These are phyloP conservation scores for Aureobasidium leucospermi DNA, from an alignment of 2,329 filamentous ascomycete species.

Conservation along the genomic window DNA sequence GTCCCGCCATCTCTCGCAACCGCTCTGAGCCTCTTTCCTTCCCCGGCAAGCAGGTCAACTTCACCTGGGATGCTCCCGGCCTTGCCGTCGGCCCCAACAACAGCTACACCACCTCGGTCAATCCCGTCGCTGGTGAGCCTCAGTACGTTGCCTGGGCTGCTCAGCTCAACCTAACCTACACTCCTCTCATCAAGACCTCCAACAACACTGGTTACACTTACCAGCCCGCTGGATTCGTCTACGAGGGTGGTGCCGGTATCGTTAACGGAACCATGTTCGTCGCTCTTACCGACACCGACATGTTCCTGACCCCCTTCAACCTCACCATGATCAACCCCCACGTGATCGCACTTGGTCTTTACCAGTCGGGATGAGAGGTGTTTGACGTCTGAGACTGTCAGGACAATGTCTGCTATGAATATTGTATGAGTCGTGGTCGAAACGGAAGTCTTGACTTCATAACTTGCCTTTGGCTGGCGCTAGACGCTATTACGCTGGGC, in stretches of 20 bases:
- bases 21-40: conserved; percentile 64
- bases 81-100: conserved; percentile 69
- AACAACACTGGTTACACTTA: conserved; percentile 57
- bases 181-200: conserved; percentile 56
- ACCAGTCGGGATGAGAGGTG: conserved; percentile 61
- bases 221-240: conserved; percentile 65
- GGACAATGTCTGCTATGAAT: background rate
- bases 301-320: conserved; percentile 70
- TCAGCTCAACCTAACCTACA: conserved; percentile 56
- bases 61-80: conserved; percentile 67
- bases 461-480: background rate
- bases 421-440: background rate
- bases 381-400: background rate
- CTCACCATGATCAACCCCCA: conserved; percentile 66
- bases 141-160: conserved; percentile 67
- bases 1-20: conserved; percentile 60
- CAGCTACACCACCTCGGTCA: conserved; percentile 62
- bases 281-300: conserved; percentile 61
- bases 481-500: background rate
- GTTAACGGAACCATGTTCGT: conserved; percentile 77
- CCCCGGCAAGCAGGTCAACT: conserved; percentile 62
- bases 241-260: conserved; percentile 57
- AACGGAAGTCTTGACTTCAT: background rate
- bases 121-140: conserved; percentile 45
- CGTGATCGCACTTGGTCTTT: conserved; percentile 65